A percentile compares a stretch with the other conserved stretches of the same genome.
These are phyloP conservation scores for Trypanosoma vivax DNA, from an alignment of 208 protist species.

Conservation along the genomic window DNA sequence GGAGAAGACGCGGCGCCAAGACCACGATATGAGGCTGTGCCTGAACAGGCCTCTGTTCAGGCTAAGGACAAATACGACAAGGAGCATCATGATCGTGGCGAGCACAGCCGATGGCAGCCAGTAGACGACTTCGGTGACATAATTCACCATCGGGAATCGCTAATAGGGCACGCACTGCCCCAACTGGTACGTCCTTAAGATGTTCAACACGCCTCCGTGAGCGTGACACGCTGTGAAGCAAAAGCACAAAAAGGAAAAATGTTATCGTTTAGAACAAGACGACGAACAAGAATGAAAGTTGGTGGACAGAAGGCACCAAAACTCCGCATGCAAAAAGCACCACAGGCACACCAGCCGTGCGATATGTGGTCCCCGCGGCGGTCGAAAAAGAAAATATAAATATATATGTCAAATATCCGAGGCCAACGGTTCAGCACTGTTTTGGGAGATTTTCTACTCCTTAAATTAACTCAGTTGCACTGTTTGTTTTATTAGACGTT, in stretches of 20 bases:
- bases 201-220: neutral
- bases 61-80: conserved; percentile 30
- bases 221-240: neutral
- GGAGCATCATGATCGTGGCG: conserved; percentile 24
- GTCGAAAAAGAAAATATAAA: too few relatives aligned
- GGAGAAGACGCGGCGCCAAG: conserved; percentile 32
- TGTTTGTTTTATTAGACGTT: too few relatives aligned
- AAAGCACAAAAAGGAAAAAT: conserved; percentile 8
- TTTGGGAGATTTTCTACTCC: too few relatives aligned
- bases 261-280: neutral
- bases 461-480: too few relatives aligned
- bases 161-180: too few relatives aligned
- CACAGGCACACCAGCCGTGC: too few relatives aligned
- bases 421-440: too few relatives aligned
- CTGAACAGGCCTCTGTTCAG: conserved; percentile 50
- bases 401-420: too few relatives aligned
- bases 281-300: conserved; percentile 4
- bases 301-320: neutral
- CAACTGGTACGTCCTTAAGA: neutral
- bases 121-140: conserved; percentile 33
- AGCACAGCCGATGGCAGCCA: conserved; percentile 19
- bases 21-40: conserved; percentile 32
- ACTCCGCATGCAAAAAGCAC: too few relatives aligned
- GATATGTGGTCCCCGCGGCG: too few relatives aligned
- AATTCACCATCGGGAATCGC: neutral